Percentiles rank a stretch among this genome's conserved stretches.
Evolutionary conservation across 352 stramenopile species (phyloP).

Genomic region (Pythium guiyangense): DNA sequence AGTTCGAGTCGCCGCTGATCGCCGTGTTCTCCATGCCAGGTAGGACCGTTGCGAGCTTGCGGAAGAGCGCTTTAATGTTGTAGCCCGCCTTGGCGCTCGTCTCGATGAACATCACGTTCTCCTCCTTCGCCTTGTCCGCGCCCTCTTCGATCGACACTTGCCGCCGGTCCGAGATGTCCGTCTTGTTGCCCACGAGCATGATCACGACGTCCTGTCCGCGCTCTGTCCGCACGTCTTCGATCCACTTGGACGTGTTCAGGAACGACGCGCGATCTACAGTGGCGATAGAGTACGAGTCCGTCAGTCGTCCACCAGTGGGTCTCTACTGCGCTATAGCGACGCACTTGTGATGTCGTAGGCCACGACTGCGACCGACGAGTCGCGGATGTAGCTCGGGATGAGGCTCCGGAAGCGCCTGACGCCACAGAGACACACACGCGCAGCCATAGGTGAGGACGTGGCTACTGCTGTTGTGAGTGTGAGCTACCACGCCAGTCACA

Average conservation of each 20-base stretch:
- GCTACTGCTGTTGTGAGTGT: too few relatives aligned
- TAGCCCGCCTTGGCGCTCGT: conserved; percentile 97
- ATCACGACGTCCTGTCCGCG: conserved; percentile 99
- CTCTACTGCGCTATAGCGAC: conserved; percentile 3
- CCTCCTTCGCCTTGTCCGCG: conserved; percentile 96
- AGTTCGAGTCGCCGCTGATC: conserved; percentile 84
- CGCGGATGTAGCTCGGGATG: conserved; percentile 96
- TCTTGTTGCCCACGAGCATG: conserved; percentile 99
- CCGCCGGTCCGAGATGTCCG: conserved; percentile 96
- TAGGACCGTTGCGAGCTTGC: conserved; percentile 97
- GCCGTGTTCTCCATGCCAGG: conserved; percentile 93
- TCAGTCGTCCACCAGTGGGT: too few relatives aligned
- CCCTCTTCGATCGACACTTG: conserved; percentile 98
- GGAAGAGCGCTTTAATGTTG: conserved; percentile 99
- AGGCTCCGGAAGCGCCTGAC: conserved; percentile 91
- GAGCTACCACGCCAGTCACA: too few relatives aligned
- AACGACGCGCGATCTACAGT: conserved; percentile 96
- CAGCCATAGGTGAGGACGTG: not conserved
- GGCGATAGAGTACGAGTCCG: too few relatives aligned
- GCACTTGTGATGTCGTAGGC: conserved; percentile 99
- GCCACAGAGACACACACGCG: conserved; percentile 6
- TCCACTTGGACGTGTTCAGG: conserved; percentile 99
- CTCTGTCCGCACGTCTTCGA: conserved; percentile 98
- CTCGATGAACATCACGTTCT: conserved; percentile 99
- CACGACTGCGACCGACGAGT: conserved; percentile 99